phyloP scores from a whole-genome alignment of 1,284 basidiomycete genomes.

The Apiotrichum akiyoshidainum region DNA sequence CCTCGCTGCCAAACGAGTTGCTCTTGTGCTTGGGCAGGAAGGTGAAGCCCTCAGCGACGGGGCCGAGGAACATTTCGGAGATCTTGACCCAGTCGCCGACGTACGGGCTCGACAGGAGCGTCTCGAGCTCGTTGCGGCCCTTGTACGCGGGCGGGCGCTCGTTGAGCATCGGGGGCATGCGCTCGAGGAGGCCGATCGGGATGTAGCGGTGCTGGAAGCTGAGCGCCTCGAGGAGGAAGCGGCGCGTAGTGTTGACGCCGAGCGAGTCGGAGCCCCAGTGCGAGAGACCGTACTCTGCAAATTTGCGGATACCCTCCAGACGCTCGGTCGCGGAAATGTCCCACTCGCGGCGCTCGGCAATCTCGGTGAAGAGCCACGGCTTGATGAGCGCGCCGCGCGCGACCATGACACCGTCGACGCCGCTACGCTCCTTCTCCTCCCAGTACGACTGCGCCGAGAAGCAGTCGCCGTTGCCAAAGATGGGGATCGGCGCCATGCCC shows the following conservation, averaged over 20 bases:
- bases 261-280: conserved; percentile 81
- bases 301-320: conserved; percentile 81
- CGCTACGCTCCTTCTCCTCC: conserved; percentile 67
- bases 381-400: conserved; percentile 93
- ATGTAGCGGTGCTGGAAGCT: conserved; percentile 94
- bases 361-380: conserved; percentile 92
- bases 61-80: conserved; percentile 88
- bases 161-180: conserved; percentile 75
- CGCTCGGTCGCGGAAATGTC: conserved; percentile 88
- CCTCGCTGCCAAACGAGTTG: conserved; percentile 61
- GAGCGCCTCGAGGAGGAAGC: conserved; percentile 91
- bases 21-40: conserved; percentile 75
- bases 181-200: conserved; percentile 88
- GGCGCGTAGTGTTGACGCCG: conserved; percentile 86
- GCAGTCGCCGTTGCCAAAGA: conserved; percentile 94
- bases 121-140: conserved; percentile 85
- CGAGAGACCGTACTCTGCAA: conserved; percentile 70
- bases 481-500: conserved; percentile 74
- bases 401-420: conserved; percentile 93
- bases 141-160: conserved; percentile 82
- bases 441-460: conserved; percentile 69
- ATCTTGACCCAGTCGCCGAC: conserved; percentile 93
- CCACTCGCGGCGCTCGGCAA: conserved; percentile 88
- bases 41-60: conserved; percentile 62
- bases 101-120: conserved; percentile 73